Base-by-base conservation (phyloP, 305 asterid genomes). In the Ilex paraguariensis region DNA sequence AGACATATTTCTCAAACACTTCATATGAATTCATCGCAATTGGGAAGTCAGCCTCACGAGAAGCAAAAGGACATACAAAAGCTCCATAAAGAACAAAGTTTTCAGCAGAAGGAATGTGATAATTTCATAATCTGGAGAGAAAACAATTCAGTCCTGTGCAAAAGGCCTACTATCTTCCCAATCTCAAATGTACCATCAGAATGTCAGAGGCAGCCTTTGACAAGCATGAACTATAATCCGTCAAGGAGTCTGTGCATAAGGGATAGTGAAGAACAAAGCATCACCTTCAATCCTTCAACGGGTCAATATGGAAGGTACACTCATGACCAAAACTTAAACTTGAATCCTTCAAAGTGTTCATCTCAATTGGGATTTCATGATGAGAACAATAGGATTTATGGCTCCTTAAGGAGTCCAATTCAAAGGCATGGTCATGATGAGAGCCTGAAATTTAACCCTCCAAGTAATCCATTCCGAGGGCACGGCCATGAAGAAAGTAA, bases 191-290 rank as follows among this genome's bases (percentile, higher is more conserved):
- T 52, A 51, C 74, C 69, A 36, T 50, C 67, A 57, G 71, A 73
- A 62, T 73, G 56, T 64, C 81, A 72, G 45, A 82, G 81, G 56
- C 82, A 68, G 42, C 81, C 87, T 70, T 72, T 79, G 67, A 71
- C 64, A 54, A 57, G 60, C 66, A 28, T 61, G 67, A 72, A 69
- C 60, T 28, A 13, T 60, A 60, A 31, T 61, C 48, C 50, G 31
- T 58, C 69, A 7, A 16, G 30, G 61, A 57, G 6, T 65, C 62
- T 58, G 16, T 49, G 30, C 33, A 39, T 42, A 16, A 16, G 5
- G 28, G 31, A 17, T 16, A 3, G 14, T 16, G 12, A 8, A 17
- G 60, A 32, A 21, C 61, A 11, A 39, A 39, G 28, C 36, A 54
- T 3, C 32, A 63, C 11, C 33, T 13, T 42, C 14, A 31, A 28